phyloP scores from a whole-genome alignment of 805 yeast species.

The Pichia exigua region DNA sequence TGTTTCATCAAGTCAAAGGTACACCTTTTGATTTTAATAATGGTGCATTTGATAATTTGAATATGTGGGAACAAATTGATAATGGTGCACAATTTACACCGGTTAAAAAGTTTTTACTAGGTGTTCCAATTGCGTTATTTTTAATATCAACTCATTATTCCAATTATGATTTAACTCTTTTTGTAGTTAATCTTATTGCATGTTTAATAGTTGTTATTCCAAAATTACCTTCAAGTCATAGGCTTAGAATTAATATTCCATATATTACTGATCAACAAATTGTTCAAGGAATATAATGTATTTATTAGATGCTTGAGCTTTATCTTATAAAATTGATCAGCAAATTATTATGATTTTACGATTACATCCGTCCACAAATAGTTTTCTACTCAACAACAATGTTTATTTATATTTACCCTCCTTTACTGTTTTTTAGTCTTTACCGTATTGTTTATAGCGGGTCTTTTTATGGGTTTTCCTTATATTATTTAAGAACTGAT shows the following conservation, averaged over 20 bases:
- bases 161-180: conserved; percentile 71
- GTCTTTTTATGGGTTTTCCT: neutral
- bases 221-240: conserved; percentile 75
- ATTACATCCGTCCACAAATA: neutral
- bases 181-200: conserved; percentile 70
- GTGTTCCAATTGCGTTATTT: conserved; percentile 87
- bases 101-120: conserved; percentile 82
- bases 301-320: neutral
- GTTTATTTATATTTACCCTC: neutral
- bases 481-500: neutral
- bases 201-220: conserved; percentile 87
- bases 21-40: conserved; percentile 95
- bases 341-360: neutral
- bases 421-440: neutral
- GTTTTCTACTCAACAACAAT: neutral
- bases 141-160: conserved; percentile 85
- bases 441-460: neutral
- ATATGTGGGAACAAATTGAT: conserved; percentile 95
- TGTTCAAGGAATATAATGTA: conserved; percentile 13
- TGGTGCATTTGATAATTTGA: conserved; percentile 91
- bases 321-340: neutral
- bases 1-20: conserved; percentile 96
- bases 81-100: conserved; percentile 97
- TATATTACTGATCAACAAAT: conserved; percentile 34
- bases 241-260: conserved; percentile 61